Conservation (phyloP, 2,329 filamentous ascomycete species). For the Basipetospora sp. region DNA sequence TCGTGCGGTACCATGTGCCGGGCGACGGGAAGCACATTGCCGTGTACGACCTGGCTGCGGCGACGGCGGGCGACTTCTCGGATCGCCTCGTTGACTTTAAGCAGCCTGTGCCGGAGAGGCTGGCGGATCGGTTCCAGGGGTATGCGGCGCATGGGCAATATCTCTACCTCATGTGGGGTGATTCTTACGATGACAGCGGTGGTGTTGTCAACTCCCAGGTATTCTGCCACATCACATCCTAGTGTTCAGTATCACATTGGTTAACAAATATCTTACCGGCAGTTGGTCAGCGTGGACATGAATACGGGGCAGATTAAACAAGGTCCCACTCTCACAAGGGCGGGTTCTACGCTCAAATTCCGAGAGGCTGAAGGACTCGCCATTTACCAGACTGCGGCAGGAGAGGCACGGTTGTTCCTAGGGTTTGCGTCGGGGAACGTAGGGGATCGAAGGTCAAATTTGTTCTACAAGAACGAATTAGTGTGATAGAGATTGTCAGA, state of each 20-base stretch:
- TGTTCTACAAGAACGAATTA: constrained; percentile 8
- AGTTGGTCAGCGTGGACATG: constrained; percentile 5
- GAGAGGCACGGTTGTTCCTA: constrained; percentile 6
- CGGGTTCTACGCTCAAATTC: constrained; percentile 3
- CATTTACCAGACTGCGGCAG: constrained; percentile 5
- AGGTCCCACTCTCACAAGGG: constrained; percentile 6
- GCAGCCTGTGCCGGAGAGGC: not conserved
- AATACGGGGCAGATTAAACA: constrained; percentile 8
- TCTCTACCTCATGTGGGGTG: constrained; percentile 7
- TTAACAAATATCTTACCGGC: too few species aligned
- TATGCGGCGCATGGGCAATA: constrained; percentile 7
- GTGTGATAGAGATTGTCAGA: not conserved
- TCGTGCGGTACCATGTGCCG: constrained; percentile 4
- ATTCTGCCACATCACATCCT: too few species aligned
- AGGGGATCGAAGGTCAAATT: constrained; percentile 5
- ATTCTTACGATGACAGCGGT: constrained; percentile 4
- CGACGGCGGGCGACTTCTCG: constrained; percentile 2
- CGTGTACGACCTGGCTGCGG: constrained; percentile 2
- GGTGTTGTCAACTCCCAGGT: constrained; percentile 7
- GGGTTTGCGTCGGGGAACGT: constrained; percentile 6
- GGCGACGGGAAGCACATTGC: constrained; percentile 4
- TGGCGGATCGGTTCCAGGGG: constrained; percentile 5
- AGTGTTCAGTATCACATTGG: too few species aligned
- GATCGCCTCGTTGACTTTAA: constrained; percentile 1
- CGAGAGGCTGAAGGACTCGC: constrained; percentile 7